Evolutionary conservation across 192 early-diverging fungal species (phyloP).

Genomic region (Gaertneriomyces semiglobifer): DNA sequence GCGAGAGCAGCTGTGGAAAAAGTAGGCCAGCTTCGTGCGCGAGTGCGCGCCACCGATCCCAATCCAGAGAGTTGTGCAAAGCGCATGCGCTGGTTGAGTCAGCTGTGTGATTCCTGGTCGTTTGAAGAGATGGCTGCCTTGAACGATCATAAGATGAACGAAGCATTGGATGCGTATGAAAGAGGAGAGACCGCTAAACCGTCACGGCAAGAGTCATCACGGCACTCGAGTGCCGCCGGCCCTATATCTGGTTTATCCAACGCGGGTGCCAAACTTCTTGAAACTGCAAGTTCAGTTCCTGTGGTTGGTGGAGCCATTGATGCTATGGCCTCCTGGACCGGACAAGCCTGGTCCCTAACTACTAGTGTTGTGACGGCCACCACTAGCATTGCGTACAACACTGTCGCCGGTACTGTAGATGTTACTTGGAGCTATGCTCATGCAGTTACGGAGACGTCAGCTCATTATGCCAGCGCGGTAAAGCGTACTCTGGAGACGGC

Average conservation of each 20-base stretch:
- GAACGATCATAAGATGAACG: constrained; percentile 56
- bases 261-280: neutral
- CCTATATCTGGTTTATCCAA: neutral
- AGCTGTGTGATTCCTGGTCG: constrained; percentile 80
- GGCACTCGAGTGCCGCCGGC: neutral
- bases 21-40: constrained; percentile 44
- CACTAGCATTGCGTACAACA: constrained; percentile 3
- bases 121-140: constrained; percentile 68
- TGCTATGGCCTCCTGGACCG: constrained; percentile 8
- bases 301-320: constrained; percentile 4
- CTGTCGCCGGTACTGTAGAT: neutral
- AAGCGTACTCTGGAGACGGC: constrained; percentile 6
- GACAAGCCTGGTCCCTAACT: constrained; percentile 10
- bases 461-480: constrained; percentile 1
- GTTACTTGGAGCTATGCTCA: constrained; percentile 10
- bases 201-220: neutral
- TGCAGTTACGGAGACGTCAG: constrained; percentile 8
- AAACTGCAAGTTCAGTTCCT: constrained; percentile 7
- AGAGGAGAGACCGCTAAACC: constrained; percentile 19
- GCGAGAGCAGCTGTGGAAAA: constrained; percentile 28
- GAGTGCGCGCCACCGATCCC: constrained; percentile 46
- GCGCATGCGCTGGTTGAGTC: constrained; percentile 80
- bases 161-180: constrained; percentile 59
- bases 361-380: constrained; percentile 2
- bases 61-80: constrained; percentile 52